These are phyloP conservation scores for Aspergillus phoenicis DNA, from an alignment of 2,329 filamentous ascomycete genomes.

Conservation along the genomic window DNA sequence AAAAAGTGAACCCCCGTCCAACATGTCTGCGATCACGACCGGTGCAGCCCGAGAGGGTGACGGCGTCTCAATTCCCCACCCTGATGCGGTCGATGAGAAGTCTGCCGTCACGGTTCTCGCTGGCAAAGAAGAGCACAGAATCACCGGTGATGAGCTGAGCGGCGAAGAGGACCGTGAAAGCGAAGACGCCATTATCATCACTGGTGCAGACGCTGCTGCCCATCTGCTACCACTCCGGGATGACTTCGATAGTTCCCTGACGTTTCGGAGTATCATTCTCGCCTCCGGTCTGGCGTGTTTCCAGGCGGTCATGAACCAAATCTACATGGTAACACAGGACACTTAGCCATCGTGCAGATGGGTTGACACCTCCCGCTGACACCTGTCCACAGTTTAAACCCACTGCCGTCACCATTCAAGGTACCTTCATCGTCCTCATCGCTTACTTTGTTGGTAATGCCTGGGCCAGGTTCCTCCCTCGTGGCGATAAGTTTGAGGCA, in stretches of 20 bases:
- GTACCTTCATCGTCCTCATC: constrained; percentile 61
- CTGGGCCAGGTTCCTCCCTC: constrained; percentile 53
- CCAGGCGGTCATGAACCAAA: constrained; percentile 59
- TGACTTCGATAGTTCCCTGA: constrained; percentile 55
- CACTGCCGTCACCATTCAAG: constrained; percentile 22
- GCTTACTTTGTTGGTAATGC: constrained; percentile 58
- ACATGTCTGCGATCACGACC: neutral
- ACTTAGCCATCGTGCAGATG: neutral
- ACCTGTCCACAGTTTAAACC: constrained; percentile 4
- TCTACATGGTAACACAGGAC: constrained; percentile 50
- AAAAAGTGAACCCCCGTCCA: neutral
- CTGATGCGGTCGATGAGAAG: neutral
- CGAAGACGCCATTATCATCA: constrained; percentile 49
- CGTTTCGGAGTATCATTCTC: constrained; percentile 57
- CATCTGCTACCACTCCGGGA: constrained; percentile 57
- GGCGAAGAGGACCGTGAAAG: neutral
- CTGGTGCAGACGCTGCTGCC: constrained; percentile 54
- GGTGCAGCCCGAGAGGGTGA: neutral
- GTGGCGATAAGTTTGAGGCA: constrained; percentile 53
- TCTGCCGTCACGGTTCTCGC: neutral
- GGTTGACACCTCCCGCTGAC: constrained; percentile 8
- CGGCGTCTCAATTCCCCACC: neutral
- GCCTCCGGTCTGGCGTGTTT: constrained; percentile 55
- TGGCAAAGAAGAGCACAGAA: neutral
- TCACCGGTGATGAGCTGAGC: neutral